Base-by-base conservation (phyloP, 257 asterid genomes). In the Primulina eburnea region DNA sequence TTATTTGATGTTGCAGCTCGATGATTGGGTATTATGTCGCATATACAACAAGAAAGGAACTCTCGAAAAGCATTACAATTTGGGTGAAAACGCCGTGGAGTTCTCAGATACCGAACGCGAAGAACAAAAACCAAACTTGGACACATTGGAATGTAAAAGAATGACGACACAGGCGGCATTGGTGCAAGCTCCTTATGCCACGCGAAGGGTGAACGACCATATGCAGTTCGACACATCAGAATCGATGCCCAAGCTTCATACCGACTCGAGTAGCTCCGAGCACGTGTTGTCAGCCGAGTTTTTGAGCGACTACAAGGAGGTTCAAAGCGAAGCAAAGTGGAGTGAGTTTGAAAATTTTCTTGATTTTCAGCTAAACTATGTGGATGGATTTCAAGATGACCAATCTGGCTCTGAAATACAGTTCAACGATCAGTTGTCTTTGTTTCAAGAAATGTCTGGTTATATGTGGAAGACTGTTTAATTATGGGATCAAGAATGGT, bases 241-340 rank as follows among this genome's bases (percentile, higher is more conserved):
- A 8, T 88, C 95, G 56, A 56, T 76, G 20, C 89, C 85, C 2
- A 88, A 80, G 79, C 59, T 78, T 80, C 83, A 85, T 57, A 76
- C 92, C 0, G 88, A 86, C 75, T 88, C 95, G 9, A 88, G 92
- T 38, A 77, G 90, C 78, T 85, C 95, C 0, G 95, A 74, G 80
- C 88, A 84, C 4, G 84, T 78, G 56, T 71, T 75, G 0, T 84
- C 88, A 14, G 75, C 89, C 0, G 94, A 84, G 68, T 71, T 86
- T 10, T 40, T 69, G 66, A 72, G 69, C 37, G 84, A 85, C 5
- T 17, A 50, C 29, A 84, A 76, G 78, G 93, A 88, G 82, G 90
- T 84, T 2, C 88, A 88, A 62, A 88, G 95, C 20, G 86, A 77
- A 20, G 76, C 92, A 29, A 86, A 84, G 40, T 78, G 85, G 88